Conservation (phyloP, 768 basidiomycete genomes). For the Clitopilus passeckerianus region DNA sequence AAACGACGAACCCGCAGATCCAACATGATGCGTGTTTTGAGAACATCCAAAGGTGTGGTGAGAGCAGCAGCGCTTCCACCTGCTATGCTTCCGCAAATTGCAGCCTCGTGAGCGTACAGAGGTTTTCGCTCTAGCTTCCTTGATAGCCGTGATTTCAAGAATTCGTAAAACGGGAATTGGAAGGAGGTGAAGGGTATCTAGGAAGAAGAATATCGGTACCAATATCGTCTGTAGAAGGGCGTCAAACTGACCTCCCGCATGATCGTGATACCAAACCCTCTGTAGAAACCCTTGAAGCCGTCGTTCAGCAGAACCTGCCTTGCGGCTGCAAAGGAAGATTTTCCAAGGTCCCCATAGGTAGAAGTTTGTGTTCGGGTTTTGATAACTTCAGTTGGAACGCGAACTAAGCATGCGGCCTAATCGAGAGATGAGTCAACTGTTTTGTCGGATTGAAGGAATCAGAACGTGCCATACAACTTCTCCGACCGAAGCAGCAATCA, state of each 20-base stretch:
- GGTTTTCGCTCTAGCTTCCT: conserved; percentile 44
- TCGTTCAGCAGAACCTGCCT: conserved; percentile 50
- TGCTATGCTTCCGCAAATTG: conserved; percentile 84
- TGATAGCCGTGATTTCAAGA: conserved; percentile 69
- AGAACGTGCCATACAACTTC: conserved; percentile 43
- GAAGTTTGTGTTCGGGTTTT: conserved; percentile 91
- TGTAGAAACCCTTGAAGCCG: conserved; percentile 78
- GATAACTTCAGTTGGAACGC: conserved; percentile 95
- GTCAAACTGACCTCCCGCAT: conserved; percentile 31
- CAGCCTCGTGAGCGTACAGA: conserved; percentile 71
- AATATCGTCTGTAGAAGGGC: neutral
- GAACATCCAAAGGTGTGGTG: conserved; percentile 93
- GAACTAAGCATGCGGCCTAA: conserved; percentile 84
- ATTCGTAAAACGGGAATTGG: conserved; percentile 94
- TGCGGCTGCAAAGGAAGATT: conserved; percentile 59
- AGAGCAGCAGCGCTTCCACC: conserved; percentile 86
- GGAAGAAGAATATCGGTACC: neutral
- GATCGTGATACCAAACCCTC: conserved; percentile 81
- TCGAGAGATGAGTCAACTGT: conserved; percentile 1
- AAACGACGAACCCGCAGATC: conserved; percentile 63
- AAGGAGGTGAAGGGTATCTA: conserved; percentile 96
- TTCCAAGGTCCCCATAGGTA: conserved; percentile 52
- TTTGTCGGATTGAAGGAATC: conserved; percentile 9
- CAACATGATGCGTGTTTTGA: conserved; percentile 97
- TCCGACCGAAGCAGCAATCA: conserved; percentile 53